Evolutionary conservation across 2,329 filamentous ascomycete genomes (phyloP).

Genomic region (Apiospora pterosperma): DNA sequence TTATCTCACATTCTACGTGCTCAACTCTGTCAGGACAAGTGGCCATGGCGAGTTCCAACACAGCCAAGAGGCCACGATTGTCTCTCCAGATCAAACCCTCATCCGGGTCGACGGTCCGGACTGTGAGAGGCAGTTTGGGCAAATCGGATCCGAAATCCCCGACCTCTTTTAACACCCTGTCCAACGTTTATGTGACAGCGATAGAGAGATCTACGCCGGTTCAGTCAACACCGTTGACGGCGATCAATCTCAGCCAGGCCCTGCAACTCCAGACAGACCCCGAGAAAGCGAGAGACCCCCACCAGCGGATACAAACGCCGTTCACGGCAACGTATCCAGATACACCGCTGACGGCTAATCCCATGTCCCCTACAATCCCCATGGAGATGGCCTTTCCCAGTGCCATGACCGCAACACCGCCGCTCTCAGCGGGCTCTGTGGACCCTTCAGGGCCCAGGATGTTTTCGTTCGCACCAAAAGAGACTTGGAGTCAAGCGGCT

Average conservation of each 20-base stretch:
- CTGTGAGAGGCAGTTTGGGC: conserved; percentile 40
- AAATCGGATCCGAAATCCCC: conserved; percentile 53
- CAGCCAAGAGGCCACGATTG: conserved; percentile 51
- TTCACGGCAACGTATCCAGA: conserved; percentile 46
- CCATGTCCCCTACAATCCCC: conserved; percentile 42
- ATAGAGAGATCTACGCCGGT: conserved; percentile 56
- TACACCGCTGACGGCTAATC: conserved; percentile 50
- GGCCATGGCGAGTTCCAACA: conserved; percentile 32
- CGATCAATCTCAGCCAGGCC: conserved; percentile 42
- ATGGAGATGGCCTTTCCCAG: conserved; percentile 49
- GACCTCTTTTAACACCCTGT: conserved; percentile 63
- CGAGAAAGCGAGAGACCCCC: conserved; percentile 27
- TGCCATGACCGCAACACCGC: conserved; percentile 57
- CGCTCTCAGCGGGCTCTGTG: conserved; percentile 50
- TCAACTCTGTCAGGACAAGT: conserved; percentile 7
- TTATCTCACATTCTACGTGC: conserved; percentile 6
- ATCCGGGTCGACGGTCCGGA: conserved; percentile 32
- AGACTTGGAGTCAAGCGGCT: conserved; percentile 20
- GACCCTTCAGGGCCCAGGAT: conserved; percentile 37
- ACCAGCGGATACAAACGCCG: conserved; percentile 38
- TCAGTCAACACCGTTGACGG: conserved; percentile 44
- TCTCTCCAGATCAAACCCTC: conserved; percentile 53
- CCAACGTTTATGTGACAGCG: conserved; percentile 61
- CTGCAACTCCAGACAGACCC: conserved; percentile 35
- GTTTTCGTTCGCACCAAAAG: conserved; percentile 44